Evolutionary conservation across 306 rosid genomes (phyloP).

Genomic region (Quercus berberidifolia): DNA sequence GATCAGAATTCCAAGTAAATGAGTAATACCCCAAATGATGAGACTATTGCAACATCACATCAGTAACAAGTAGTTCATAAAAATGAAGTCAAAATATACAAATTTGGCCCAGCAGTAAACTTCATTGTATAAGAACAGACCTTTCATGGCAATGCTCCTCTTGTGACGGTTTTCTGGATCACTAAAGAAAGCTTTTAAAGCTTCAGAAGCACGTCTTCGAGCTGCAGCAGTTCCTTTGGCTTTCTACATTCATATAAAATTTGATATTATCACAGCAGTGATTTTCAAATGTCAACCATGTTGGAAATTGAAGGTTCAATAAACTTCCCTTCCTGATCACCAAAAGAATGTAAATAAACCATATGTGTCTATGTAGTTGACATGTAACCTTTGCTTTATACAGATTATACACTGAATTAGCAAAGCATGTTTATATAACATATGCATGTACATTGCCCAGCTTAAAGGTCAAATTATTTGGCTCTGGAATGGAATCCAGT

Average conservation of each 20-base stretch:
- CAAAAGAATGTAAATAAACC: neutral
- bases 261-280: neutral
- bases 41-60: neutral
- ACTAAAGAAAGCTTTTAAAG: conserved; percentile 76
- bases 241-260: conserved; percentile 46
- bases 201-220: conserved; percentile 69
- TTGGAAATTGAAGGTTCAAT: neutral
- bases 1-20: neutral
- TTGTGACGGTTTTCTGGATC: conserved; percentile 82
- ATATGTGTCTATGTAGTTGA: neutral
- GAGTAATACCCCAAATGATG: neutral
- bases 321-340: neutral
- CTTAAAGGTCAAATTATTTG: neutral
- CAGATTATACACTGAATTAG: too few species aligned
- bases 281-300: neutral
- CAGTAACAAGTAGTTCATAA: neutral
- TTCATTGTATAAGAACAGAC: conserved; percentile 26
- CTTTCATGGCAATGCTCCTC: conserved; percentile 89
- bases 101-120: conserved; percentile 1
- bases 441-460: too few species aligned
- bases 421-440: too few species aligned
- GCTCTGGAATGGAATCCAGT: neutral
- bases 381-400: too few species aligned
- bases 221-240: conserved; percentile 85
- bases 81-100: neutral